A percentile compares a stretch with the other conserved stretches of the same genome.
Conservation (phyloP, 495 filamentous ascomycete species). For the Tuber borchii region DNA sequence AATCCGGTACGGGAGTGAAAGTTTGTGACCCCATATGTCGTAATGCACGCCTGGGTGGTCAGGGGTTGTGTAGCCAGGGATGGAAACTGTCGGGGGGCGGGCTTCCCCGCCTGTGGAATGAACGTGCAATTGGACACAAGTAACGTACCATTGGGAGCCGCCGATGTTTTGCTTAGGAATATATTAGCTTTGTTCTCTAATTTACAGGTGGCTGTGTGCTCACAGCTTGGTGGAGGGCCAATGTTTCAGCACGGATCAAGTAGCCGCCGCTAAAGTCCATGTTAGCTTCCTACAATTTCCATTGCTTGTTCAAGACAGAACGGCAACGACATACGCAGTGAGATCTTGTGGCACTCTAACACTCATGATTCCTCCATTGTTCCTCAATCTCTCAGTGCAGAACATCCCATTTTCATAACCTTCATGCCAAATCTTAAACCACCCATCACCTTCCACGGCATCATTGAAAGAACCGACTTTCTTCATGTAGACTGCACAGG, state of each 20-base stretch:
- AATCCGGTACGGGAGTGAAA: constrained; percentile 50
- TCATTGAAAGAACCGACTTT: constrained; percentile 33
- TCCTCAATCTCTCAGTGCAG: constrained; percentile 63
- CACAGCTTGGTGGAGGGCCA: constrained; percentile 61
- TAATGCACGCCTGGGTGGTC: constrained; percentile 53
- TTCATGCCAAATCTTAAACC: constrained; percentile 73
- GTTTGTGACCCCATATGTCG: constrained; percentile 52
- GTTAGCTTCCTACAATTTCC: constrained; percentile 12
- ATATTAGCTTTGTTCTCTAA: not conserved
- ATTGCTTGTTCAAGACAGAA: not conserved
- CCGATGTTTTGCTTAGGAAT: constrained; percentile 50
- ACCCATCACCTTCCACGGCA: constrained; percentile 55
- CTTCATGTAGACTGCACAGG: constrained; percentile 70
- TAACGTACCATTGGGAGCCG: constrained; percentile 41
- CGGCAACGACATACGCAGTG: constrained; percentile 41
- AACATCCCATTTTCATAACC: constrained; percentile 58
- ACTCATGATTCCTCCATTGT: constrained; percentile 57
- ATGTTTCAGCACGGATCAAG: constrained; percentile 59
- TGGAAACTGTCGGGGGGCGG: constrained; percentile 50
- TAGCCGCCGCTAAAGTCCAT: constrained; percentile 52
- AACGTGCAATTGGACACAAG: constrained; percentile 64
- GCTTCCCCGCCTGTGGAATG: constrained; percentile 46
- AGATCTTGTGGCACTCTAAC: constrained; percentile 56
- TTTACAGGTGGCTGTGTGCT: constrained; percentile 45
- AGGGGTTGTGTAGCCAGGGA: constrained; percentile 57